Evolutionary conservation across 1,284 basidiomycete species (phyloP).

Genomic region (Ceratobasidium sp.): DNA sequence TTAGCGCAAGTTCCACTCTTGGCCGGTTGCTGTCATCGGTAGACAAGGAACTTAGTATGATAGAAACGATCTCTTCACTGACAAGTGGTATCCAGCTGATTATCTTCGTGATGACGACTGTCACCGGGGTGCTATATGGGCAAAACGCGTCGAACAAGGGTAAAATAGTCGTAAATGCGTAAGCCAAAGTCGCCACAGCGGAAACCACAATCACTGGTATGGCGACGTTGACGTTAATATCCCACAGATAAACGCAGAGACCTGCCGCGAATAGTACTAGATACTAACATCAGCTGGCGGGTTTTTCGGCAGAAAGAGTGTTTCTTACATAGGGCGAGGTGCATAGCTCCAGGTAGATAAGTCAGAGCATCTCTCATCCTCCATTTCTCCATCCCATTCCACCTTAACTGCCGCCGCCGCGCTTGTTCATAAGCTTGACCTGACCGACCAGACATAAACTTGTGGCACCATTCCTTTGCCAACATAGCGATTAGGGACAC

Average conservation of each 20-base stretch:
- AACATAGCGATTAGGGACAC: too few species aligned
- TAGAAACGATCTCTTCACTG: too few species aligned
- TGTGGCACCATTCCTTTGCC: too few species aligned
- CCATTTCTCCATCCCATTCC: constrained; percentile 6
- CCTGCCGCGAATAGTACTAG: constrained; percentile 8
- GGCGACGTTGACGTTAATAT: background rate
- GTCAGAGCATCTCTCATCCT: background rate
- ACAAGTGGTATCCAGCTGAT: too few species aligned
- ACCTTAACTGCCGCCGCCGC: too few species aligned
- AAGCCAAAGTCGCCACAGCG: background rate
- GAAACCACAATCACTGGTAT: background rate
- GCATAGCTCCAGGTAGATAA: constrained; percentile 16
- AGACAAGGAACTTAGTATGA: too few species aligned
- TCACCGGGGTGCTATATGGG: background rate
- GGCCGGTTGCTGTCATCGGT: too few species aligned
- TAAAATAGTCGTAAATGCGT: background rate
- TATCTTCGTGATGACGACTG: too few species aligned
- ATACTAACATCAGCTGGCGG: too few species aligned
- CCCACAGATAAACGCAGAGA: constrained; percentile 7
- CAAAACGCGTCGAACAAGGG: background rate
- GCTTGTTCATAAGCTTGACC: too few species aligned
- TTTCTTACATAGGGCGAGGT: constrained; percentile 4
- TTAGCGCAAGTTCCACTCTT: too few species aligned
- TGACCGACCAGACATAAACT: too few species aligned
- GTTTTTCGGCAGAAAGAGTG: background rate